Conservation (phyloP, 139 green algal genomes). For the Yamagishiella unicocca region DNA sequence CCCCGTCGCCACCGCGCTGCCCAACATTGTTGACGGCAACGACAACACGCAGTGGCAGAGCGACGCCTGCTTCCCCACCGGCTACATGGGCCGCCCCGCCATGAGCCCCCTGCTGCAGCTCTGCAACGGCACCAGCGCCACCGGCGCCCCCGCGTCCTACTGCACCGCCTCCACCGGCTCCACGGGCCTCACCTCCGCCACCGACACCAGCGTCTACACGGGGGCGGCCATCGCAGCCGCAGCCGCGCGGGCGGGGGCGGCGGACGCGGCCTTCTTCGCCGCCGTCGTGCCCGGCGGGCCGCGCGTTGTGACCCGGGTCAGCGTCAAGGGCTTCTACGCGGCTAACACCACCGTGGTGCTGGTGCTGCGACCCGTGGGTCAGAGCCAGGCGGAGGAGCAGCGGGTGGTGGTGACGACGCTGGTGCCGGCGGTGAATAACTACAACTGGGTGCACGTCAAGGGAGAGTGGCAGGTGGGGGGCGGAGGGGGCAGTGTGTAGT, state of each 20-base stretch:
- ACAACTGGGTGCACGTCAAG: neutral
- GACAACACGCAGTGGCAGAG: constrained; percentile 45
- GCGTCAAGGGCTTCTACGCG: constrained; percentile 31
- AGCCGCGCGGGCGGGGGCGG: neutral
- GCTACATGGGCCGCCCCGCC: constrained; percentile 18
- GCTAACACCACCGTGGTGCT: neutral
- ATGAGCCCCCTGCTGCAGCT: constrained; percentile 38
- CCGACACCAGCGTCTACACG: constrained; percentile 31
- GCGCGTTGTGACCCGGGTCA: neutral
- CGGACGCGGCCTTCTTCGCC: neutral
- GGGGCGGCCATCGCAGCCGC: constrained; percentile 1
- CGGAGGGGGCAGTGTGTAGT: neutral
- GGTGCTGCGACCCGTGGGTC: neutral
- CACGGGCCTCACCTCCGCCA: neutral
- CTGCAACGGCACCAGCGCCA: neutral
- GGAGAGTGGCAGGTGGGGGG: constrained; percentile 8
- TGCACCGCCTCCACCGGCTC: constrained; percentile 19
- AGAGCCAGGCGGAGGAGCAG: neutral
- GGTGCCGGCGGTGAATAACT: neutral
- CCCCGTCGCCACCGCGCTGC: neutral
- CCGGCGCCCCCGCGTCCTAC: neutral
- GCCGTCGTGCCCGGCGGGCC: neutral
- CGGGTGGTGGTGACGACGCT: neutral
- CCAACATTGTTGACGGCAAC: constrained; percentile 3
- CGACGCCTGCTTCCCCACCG: constrained; percentile 34